A percentile compares a stretch with the other conserved stretches of the same genome.
Conservation (phyloP, 2,329 filamentous ascomycete species). For the Aspergillus fumigatiaffinis region DNA sequence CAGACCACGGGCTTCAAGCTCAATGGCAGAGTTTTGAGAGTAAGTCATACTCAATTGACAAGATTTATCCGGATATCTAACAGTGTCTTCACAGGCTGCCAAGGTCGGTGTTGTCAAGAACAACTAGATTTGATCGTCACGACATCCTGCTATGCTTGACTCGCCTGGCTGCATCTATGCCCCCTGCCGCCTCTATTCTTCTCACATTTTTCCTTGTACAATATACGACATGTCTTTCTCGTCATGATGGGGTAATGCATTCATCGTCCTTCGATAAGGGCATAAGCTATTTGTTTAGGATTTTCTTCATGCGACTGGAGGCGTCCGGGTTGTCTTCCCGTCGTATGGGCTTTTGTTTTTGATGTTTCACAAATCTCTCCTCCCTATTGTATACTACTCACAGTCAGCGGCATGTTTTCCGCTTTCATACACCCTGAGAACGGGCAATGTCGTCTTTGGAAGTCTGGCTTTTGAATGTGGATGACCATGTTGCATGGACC, state of each 20-base stretch:
- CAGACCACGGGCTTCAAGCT: constrained; percentile 95
- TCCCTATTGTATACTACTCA: constrained; percentile 32
- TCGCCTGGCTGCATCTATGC: not conserved
- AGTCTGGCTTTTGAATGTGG: constrained; percentile 12
- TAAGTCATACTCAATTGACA: constrained; percentile 26
- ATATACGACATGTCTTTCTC: constrained; percentile 30
- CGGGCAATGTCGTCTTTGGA: constrained; percentile 5
- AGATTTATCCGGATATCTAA: constrained; percentile 4
- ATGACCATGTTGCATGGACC: constrained; percentile 5
- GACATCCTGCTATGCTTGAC: not conserved
- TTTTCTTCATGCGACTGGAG: constrained; percentile 27
- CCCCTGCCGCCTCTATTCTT: constrained; percentile 2
- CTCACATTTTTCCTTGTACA: constrained; percentile 27
- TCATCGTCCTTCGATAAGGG: not conserved
- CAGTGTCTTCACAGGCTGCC: constrained; percentile 55
- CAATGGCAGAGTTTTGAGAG: constrained; percentile 81
- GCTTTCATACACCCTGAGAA: constrained; percentile 5
- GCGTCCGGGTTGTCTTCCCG: constrained; percentile 27
- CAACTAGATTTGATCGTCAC: constrained; percentile 31
- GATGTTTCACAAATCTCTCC: constrained; percentile 29
- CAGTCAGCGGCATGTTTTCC: constrained; percentile 14
- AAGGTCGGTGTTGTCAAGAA: constrained; percentile 98
- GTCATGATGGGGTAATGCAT: constrained; percentile 22
- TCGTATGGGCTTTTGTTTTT: constrained; percentile 17
- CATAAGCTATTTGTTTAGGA: constrained; percentile 8